Base-by-base conservation (phyloP, 768 basidiomycete genomes). In the Podaxis pistillaris region DNA sequence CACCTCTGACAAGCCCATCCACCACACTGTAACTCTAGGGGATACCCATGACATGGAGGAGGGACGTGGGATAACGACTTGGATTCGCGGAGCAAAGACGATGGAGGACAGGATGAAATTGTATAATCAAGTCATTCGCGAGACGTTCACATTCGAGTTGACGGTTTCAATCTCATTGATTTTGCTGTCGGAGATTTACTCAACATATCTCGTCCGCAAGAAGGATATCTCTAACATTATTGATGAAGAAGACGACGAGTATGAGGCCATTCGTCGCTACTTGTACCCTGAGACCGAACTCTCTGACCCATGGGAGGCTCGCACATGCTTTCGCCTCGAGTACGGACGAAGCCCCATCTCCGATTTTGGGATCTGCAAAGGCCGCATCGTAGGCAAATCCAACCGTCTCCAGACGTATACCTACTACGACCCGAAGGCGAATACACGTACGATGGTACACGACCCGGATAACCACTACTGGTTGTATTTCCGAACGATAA, bases 391-490 rank as follows among this genome's bases (percentile, higher is more conserved):
- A 1, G 80, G 82, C 11, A 75, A 66, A 17, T 40, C 46, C 1
- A 71, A 77, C 47, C 33, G 46, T 26, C 9, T 65, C 38, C 79
- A 82, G 65, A 71, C 68, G 38, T 69, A 81, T 7, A 74, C 74
- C 1, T 83, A 78, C 67, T 70, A 68, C 49, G 64, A 73, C 59
- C 47, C 7, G 68, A 75, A 51, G 77, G 79, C 65, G 68, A 68
- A 47, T 66, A 81, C 9, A 72, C 73, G 3, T 79, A 76, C 68
- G 66, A 68, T 41, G 63, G 72, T 64, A 2, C 81, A 81, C 51
- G 75, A 80, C 63, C 78, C 80, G 1, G 62, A 76, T 30, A 76
- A 82, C 19, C 81, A 82, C 64, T 81, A 81, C 64, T 82, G 81
- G 80, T 69, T 82, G 7, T 83, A 80, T 65, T 81, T 83, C 73